Percentiles rank a stretch among this genome's conserved stretches.
Evolutionary conservation across 805 yeast genomes (phyloP).

Genomic region (Scheffersomyces ergatensis): DNA sequence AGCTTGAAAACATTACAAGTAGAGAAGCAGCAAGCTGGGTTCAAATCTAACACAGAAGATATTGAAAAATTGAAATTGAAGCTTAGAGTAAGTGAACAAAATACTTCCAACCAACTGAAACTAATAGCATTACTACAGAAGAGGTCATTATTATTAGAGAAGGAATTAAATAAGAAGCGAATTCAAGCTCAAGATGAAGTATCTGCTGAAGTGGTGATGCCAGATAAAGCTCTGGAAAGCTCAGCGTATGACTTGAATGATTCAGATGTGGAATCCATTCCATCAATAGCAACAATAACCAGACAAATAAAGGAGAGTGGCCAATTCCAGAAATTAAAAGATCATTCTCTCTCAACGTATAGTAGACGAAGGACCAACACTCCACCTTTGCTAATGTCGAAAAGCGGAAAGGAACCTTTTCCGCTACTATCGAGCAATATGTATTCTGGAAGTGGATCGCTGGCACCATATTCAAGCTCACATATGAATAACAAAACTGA

Average conservation of each 20-base stretch:
- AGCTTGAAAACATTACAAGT: slow-evolving; percentile 17
- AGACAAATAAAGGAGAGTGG: not conserved
- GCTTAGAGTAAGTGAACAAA: slow-evolving; percentile 15
- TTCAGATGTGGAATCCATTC: not conserved
- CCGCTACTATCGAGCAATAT: not conserved
- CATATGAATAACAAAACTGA: too few relatives aligned
- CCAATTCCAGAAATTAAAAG: not conserved
- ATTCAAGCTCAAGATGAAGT: not conserved
- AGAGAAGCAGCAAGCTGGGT: slow-evolving; percentile 18
- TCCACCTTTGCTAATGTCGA: not conserved
- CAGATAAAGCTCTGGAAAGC: too few relatives aligned
- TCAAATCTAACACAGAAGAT: slow-evolving; percentile 17
- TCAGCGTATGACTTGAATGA: not conserved
- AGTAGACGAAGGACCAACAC: not conserved
- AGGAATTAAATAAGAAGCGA: not conserved
- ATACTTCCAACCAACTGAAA: slow-evolving; percentile 21
- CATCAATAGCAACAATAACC: not conserved
- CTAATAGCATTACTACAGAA: slow-evolving; percentile 21
- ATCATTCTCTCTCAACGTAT: not conserved
- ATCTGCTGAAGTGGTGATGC: too few relatives aligned
- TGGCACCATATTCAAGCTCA: too few relatives aligned
- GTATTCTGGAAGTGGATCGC: too few relatives aligned
- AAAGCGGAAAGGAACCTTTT: not conserved
- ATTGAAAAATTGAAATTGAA: slow-evolving; percentile 21
- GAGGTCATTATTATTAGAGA: not conserved